Evolutionary conservation across 164 flowering plant genomes (phyloP).

Genomic region (Chimonanthus salicifolius): DNA sequence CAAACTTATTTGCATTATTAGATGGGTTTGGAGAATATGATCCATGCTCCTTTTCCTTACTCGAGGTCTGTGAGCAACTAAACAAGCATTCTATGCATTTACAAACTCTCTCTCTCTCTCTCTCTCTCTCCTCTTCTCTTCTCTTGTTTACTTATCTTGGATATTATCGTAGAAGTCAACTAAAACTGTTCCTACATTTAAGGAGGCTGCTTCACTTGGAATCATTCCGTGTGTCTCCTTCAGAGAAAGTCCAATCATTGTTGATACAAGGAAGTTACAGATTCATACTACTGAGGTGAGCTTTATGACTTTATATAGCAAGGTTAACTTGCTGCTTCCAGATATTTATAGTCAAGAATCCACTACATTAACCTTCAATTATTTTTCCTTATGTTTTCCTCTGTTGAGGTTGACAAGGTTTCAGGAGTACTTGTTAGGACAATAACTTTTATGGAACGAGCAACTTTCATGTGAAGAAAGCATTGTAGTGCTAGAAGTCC

Average conservation of each 20-base stretch:
- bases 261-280: slow-evolving; percentile 53
- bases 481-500: no score
- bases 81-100: neutral
- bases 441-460: no score
- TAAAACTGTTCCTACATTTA: slow-evolving; percentile 7
- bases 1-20: slow-evolving; percentile 54
- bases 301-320: neutral
- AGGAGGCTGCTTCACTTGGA: slow-evolving; percentile 94
- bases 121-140: neutral
- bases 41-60: slow-evolving; percentile 76
- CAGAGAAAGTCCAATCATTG: slow-evolving; percentile 50
- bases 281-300: slow-evolving; percentile 63
- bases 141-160: neutral
- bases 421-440: neutral
- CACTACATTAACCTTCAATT: neutral
- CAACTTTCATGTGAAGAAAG: no score
- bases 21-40: slow-evolving; percentile 96
- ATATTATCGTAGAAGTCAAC: neutral
- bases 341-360: neutral
- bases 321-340: neutral
- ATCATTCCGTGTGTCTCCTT: slow-evolving; percentile 59
- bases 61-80: slow-evolving; percentile 54
- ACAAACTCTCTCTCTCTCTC: neutral
- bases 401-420: neutral
- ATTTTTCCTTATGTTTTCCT: neutral